Evolutionary conservation across 106 monocot genomes (phyloP).

Genomic region (Dioscorea zingiberensis): DNA sequence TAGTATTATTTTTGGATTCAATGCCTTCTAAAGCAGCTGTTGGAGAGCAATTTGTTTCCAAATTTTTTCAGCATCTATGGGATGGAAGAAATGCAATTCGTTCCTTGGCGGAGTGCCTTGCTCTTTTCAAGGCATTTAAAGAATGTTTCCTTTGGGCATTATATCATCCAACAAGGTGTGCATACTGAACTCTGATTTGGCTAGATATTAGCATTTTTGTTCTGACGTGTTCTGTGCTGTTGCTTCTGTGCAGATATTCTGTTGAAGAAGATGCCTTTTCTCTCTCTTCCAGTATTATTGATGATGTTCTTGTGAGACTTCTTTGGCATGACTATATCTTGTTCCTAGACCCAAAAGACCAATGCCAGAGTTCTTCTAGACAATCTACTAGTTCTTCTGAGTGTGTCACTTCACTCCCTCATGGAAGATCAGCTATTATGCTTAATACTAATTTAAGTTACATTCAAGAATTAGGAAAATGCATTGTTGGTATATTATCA

Average conservation of each 20-base stretch:
- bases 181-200: background rate
- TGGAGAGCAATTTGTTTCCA: slow-evolving; percentile 50
- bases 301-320: slow-evolving; percentile 49
- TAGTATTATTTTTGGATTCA: slow-evolving; percentile 61
- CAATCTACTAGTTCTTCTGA: slow-evolving; percentile 10
- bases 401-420: slow-evolving; percentile 12
- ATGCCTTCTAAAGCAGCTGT: slow-evolving; percentile 46
- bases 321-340: slow-evolving; percentile 75
- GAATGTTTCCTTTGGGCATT: slow-evolving; percentile 76
- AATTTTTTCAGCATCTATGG: slow-evolving; percentile 80
- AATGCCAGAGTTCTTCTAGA: slow-evolving; percentile 11
- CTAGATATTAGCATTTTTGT: background rate
- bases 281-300: slow-evolving; percentile 41
- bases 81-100: slow-evolving; percentile 55
- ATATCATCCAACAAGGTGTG: slow-evolving; percentile 53
- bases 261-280: slow-evolving; percentile 18
- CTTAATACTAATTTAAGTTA: slow-evolving; percentile 33
- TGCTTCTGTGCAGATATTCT: slow-evolving; percentile 38
- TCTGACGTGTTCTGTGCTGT: background rate
- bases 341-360: slow-evolving; percentile 15
- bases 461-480: slow-evolving; percentile 62
- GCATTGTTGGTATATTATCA: slow-evolving; percentile 59
- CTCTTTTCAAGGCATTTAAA: slow-evolving; percentile 58
- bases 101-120: slow-evolving; percentile 28
- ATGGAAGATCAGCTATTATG: slow-evolving; percentile 13